These are phyloP conservation scores for Mrakia frigida DNA, from an alignment of 768 basidiomycete species.

Conservation along the genomic window DNA sequence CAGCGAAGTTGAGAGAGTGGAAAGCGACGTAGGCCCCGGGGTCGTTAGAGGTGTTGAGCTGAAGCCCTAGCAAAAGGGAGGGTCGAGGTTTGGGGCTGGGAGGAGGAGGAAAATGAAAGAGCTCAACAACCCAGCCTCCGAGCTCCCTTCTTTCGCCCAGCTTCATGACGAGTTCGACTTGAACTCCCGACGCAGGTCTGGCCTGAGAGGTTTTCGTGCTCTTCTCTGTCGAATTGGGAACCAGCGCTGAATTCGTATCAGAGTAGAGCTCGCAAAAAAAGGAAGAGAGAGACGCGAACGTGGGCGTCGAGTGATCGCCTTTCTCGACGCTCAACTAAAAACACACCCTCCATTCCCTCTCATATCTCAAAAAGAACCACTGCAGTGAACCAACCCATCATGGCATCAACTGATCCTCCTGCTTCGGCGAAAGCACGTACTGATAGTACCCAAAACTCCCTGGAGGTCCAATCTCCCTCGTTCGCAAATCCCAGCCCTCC, in stretches of 20 bases:
- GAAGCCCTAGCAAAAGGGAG: background rate
- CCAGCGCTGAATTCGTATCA: too few species aligned
- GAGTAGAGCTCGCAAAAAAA: too few species aligned
- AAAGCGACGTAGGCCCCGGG: background rate
- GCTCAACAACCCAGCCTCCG: background rate
- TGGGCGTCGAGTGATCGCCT: background rate
- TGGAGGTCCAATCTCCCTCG: constrained; percentile 5
- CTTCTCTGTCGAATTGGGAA: too few species aligned
- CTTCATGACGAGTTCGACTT: background rate
- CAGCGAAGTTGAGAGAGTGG: background rate
- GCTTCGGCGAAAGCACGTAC: background rate
- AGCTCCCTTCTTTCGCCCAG: too few species aligned
- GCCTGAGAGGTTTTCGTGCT: too few species aligned
- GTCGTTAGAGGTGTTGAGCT: background rate
- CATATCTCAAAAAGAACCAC: background rate
- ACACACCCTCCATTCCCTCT: too few species aligned
- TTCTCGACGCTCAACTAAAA: background rate
- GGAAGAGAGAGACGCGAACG: too few species aligned
- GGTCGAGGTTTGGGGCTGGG: background rate
- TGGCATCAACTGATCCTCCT: constrained; percentile 8
- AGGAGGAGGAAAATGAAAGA: background rate
- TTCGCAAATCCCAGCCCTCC: constrained; percentile 36
- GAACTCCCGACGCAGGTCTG: too few species aligned
- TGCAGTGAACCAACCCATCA: background rate
- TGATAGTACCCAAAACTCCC: constrained; percentile 13